Evolutionary conservation across 352 stramenopile genomes (phyloP).

Genomic region (Globisporangium splendens): DNA sequence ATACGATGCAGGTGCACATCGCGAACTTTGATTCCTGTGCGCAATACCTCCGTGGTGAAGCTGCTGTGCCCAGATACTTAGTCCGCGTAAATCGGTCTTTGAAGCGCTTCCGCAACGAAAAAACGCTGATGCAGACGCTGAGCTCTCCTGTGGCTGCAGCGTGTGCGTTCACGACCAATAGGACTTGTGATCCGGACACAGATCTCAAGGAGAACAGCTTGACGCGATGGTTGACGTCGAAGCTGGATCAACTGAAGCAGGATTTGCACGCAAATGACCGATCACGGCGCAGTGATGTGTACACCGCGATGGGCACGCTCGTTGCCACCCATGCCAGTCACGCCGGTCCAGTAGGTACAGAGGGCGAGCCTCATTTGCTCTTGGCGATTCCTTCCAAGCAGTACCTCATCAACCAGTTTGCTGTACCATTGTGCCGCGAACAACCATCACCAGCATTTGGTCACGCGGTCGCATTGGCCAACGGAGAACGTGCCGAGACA

Average conservation of each 20-base stretch:
- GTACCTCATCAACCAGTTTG: slow-evolving; percentile 18
- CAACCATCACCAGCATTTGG: slow-evolving; percentile 4
- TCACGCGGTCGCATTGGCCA: background rate
- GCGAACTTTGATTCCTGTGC: slow-evolving; percentile 4
- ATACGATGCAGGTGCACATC: background rate
- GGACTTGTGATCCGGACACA: slow-evolving; percentile 8
- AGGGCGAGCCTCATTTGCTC: slow-evolving; percentile 16
- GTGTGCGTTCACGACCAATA: slow-evolving; percentile 25
- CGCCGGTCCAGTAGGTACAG: background rate
- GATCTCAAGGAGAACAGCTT: slow-evolving; percentile 18
- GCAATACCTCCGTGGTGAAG: slow-evolving; percentile 7
- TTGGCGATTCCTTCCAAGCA: slow-evolving; percentile 30
- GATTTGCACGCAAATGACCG: slow-evolving; percentile 24
- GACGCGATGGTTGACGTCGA: slow-evolving; percentile 29
- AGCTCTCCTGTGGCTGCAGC: background rate
- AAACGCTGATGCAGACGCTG: slow-evolving; percentile 20
- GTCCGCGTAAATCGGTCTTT: slow-evolving; percentile 17
- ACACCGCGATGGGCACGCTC: background rate
- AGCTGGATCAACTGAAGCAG: slow-evolving; percentile 35
- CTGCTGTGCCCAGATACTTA: slow-evolving; percentile 2
- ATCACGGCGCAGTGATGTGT: background rate
- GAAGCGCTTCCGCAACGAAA: slow-evolving; percentile 32
- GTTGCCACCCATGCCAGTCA: background rate
- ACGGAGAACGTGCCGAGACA: slow-evolving; percentile 19
- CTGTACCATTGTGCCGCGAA: slow-evolving; percentile 13